A percentile compares a stretch with the other conserved stretches of the same genome.
These are phyloP conservation scores for Suhomyces wounanorum DNA, from an alignment of 1,139 yeast species.

Conservation along the genomic window DNA sequence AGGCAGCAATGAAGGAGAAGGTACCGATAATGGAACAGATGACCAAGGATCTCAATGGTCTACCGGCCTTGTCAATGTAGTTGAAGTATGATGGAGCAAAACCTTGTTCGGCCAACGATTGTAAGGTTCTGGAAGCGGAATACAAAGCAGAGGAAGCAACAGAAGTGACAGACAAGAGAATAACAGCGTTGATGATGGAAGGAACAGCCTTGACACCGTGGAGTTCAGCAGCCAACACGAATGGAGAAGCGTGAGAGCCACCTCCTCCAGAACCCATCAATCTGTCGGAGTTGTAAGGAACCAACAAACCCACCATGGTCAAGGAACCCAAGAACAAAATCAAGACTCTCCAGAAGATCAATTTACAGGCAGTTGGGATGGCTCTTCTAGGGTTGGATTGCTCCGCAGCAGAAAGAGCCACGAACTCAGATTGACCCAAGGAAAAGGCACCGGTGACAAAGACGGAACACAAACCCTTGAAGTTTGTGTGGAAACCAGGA, in stretches of 20 bases:
- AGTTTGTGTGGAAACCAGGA: slow-evolving; percentile 28
- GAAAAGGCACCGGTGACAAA: slow-evolving; percentile 48
- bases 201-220: slow-evolving; percentile 44
- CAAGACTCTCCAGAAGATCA: slow-evolving; percentile 41
- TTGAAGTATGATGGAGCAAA: slow-evolving; percentile 46
- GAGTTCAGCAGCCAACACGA: slow-evolving; percentile 44
- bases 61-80: slow-evolving; percentile 44
- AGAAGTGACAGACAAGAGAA: slow-evolving; percentile 46
- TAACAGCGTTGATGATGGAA: slow-evolving; percentile 45
- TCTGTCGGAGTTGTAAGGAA: slow-evolving; percentile 40
- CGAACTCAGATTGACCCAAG: slow-evolving; percentile 47
- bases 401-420: slow-evolving; percentile 45
- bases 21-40: slow-evolving; percentile 35
- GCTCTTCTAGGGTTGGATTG: slow-evolving; percentile 43
- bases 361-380: slow-evolving; percentile 45
- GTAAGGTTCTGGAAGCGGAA: slow-evolving; percentile 46
- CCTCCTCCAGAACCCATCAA: slow-evolving; percentile 43
- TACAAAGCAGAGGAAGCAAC: slow-evolving; percentile 49
- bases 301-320: slow-evolving; percentile 44
- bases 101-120: slow-evolving; percentile 46
- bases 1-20: slow-evolving; percentile 40
- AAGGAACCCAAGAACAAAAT: slow-evolving; percentile 45
- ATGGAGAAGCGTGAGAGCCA: slow-evolving; percentile 46
- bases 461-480: slow-evolving; percentile 44
- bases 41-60: slow-evolving; percentile 45